Conservation (phyloP, 2,329 filamentous ascomycete genomes). For the Sporothrix variecibatus region DNA sequence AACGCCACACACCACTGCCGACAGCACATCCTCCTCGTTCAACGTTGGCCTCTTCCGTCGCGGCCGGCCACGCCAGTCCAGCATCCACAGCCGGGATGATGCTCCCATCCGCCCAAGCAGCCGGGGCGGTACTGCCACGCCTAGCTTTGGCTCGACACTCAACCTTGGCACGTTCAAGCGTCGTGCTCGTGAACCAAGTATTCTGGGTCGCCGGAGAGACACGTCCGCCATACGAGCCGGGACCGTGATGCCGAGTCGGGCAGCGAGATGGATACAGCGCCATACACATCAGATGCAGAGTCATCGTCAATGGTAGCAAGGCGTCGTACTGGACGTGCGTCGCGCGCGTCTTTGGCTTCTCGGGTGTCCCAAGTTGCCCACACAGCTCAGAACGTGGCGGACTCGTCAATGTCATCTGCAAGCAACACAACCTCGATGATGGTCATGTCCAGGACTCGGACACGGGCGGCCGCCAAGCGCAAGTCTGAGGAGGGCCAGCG, state of each 20-base stretch:
- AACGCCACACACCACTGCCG: conserved; percentile 42
- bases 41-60: conserved; percentile 51
- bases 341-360: neutral
- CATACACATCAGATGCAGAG: conserved; percentile 23
- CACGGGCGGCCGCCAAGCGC: conserved; percentile 26
- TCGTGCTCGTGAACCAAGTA: conserved; percentile 62
- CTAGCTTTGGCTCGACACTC: conserved; percentile 52
- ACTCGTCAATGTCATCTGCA: conserved; percentile 22
- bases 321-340: neutral
- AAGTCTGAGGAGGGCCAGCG: conserved; percentile 30
- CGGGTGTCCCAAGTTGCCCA: neutral
- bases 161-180: conserved; percentile 61
- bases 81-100: conserved; percentile 53
- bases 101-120: conserved; percentile 57
- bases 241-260: conserved; percentile 29
- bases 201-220: conserved; percentile 52
- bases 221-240: conserved; percentile 42
- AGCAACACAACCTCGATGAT: conserved; percentile 28
- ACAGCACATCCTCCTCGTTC: conserved; percentile 46
- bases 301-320: conserved; percentile 5
- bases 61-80: conserved; percentile 50
- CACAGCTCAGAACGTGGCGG: neutral
- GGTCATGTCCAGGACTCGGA: conserved; percentile 23
- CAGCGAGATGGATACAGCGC: conserved; percentile 24
- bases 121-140: conserved; percentile 51